Evolutionary conservation across 169 alveolate species (phyloP), one percentile per base, ranked within the genome.

Genomic region (Plasmodium falciparum): DNA sequence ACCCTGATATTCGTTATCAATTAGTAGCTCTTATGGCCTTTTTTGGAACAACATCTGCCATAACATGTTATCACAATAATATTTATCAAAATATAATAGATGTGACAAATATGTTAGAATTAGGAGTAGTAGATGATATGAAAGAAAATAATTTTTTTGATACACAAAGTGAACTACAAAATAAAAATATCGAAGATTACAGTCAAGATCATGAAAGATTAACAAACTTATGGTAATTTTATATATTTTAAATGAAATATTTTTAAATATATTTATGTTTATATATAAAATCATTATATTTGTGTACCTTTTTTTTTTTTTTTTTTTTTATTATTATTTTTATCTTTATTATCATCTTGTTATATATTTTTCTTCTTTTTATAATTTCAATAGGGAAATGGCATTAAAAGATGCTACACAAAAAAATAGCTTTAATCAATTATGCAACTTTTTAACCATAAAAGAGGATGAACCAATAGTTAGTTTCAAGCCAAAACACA

Each of bases 1-100:
- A 95, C 89, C 97, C 97, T 15, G 97, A 95, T 70, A 72, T 95
- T 80, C 93, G 97, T 80, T 94, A 95, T 78, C 98, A 95, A 88
- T 88, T 95, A 67, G 96, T 94, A 49, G 97, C 97, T 15, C 93
- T 95, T 45, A 69, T 91, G 50, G 88, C 97, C n/a, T 95, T 95
- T 92, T 88, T 94, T 67, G 88, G 86, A 33, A 95, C 97, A 2
- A 92, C 97, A 22, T 88, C 95, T 88, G 93, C 93, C 12, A 95
- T 95, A 56, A 95, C 97, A 24, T 54, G 86, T 15, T 85, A 88
- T 76, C 95, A 89, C 75, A 93, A 94, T 70, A 80, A 78, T 63
- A 88, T 88, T 74, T 95, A 94, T 88, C 97, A 95, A 86, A 94
- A 94, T 59, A 91, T 95, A 24, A 96, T 95, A 52, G 97, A 92